Evolutionary conservation across 257 asterid species (phyloP), one percentile per base, ranked within the genome.

Genomic region (Cinchona pubescens): DNA sequence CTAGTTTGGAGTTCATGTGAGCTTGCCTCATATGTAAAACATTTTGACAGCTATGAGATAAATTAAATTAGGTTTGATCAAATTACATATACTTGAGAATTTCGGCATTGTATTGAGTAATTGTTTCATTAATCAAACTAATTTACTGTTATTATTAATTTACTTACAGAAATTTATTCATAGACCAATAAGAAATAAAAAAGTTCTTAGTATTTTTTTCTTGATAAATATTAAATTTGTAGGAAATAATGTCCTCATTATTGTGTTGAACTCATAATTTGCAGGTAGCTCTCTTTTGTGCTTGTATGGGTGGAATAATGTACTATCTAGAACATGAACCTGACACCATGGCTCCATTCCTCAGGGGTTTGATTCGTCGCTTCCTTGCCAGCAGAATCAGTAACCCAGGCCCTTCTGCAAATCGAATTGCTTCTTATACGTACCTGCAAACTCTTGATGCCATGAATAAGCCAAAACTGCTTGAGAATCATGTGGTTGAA

Each of bases 241-340:
- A 21, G 9, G 25, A 9, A 49, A 46, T 35, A 35, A 18, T 14
- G 64, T 32, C 11, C 46, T 38, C 25, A 49, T 32, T n/a, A 19
- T 21, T 49, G 56, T 18, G 79, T 46, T 76, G 56, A 72, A 66
- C 78, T 73, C n/a, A n/a, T n/a, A n/a, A 51, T 77, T 32, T 58
- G 35, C 76, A 95, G 99, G 98, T 95, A 81, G 96, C 90, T 64
- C 83, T 95, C 81, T 95, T 95, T 85, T 90, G 97, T 74, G 91
- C 95, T 3, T 90, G 98, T 80, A 95, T 92, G 98, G 99, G 98
- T 64, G 99, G 96, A 76, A 88, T 95, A 68, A 95, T 95, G 99
- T 95, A 95, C 83, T 95, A 95, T 87, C 85, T 95, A 69, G 99
- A 95, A 80, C 93, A 91, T 29, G 99, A 95, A 83, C 99, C 99